phyloP scores from a whole-genome alignment of 441 rosid genomes.

The Croton setiger region DNA sequence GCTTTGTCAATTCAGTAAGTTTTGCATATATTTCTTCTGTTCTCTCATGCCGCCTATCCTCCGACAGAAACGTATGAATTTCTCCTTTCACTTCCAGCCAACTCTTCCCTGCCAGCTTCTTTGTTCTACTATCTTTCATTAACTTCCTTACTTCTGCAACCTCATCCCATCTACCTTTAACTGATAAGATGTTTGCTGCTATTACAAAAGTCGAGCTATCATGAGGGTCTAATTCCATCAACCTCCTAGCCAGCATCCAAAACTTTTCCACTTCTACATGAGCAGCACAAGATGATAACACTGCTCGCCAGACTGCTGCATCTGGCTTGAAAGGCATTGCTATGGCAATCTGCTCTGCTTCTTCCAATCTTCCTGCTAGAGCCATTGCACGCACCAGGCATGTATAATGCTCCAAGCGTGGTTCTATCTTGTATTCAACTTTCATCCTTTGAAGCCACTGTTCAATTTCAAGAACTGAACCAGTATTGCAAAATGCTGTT shows the following conservation, averaged over 20 bases:
- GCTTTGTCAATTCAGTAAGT: background rate
- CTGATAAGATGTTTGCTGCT: background rate
- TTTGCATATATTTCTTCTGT: background rate
- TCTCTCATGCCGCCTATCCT: background rate
- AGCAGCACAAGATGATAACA: background rate
- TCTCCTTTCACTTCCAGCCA: conserved; percentile 6
- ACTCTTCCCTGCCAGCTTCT: background rate
- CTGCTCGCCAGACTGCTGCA: background rate
- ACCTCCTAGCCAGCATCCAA: background rate
- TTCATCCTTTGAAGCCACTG: conserved; percentile 1
- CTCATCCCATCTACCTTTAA: conserved; percentile 4
- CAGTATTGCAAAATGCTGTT: conserved; percentile 1
- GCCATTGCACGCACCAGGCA: background rate
- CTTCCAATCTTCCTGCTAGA: conserved; percentile 2
- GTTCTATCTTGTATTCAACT: background rate
- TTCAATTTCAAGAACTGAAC: background rate
- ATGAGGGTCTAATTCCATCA: background rate
- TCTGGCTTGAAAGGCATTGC: conserved; percentile 2
- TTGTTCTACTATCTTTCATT: background rate
- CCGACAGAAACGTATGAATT: background rate
- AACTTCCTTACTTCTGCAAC: background rate
- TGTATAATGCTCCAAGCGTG: background rate
- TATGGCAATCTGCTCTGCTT: background rate
- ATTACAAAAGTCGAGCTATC: background rate
- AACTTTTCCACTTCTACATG: background rate